Conservation (phyloP, 2,329 filamentous ascomycete species). For the Magnaporthiopsis incrustans region DNA sequence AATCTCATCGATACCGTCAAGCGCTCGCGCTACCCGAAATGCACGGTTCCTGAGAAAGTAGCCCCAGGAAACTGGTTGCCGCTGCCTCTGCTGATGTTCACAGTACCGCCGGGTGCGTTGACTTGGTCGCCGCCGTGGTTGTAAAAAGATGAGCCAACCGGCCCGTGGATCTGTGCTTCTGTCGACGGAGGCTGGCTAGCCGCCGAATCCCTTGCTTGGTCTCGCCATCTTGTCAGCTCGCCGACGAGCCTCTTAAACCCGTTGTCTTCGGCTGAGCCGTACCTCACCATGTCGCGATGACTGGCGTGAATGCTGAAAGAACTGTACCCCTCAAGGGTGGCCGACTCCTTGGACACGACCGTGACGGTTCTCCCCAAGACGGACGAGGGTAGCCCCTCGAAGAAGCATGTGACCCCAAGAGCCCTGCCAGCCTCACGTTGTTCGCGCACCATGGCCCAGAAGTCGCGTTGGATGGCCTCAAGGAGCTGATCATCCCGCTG, state of each 20-base stretch:
- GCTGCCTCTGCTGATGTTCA: too few relatives aligned
- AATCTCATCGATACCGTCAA: too few relatives aligned
- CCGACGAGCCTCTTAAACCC: slow-evolving; percentile 18
- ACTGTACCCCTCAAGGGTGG: slow-evolving; percentile 21
- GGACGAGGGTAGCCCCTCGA: slow-evolving; percentile 24
- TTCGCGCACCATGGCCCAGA: slow-evolving; percentile 20
- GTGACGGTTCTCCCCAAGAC: slow-evolving; percentile 11
- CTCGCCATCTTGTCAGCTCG: not conserved
- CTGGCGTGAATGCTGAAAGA: slow-evolving; percentile 21
- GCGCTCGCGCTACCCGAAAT: too few relatives aligned
- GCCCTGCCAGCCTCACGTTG: slow-evolving; percentile 10
- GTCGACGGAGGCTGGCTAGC: too few relatives aligned
- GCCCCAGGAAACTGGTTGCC: too few relatives aligned
- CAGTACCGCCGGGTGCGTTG: too few relatives aligned
- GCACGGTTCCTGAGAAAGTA: too few relatives aligned
- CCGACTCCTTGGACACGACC: slow-evolving; percentile 23
- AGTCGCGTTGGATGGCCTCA: slow-evolving; percentile 17
- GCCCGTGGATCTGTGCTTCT: too few relatives aligned
- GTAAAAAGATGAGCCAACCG: too few relatives aligned
- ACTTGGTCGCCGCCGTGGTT: too few relatives aligned
- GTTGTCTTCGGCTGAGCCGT: slow-evolving; percentile 19
- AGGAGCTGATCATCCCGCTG: slow-evolving; percentile 19
- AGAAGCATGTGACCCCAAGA: slow-evolving; percentile 26
- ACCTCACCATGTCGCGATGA: slow-evolving; percentile 26
- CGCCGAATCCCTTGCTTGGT: too few relatives aligned